A percentile compares a stretch with the other conserved stretches of the same genome.
phyloP scores from a whole-genome alignment of 129 eudicot genomes.

The Lactuca sativa region DNA sequence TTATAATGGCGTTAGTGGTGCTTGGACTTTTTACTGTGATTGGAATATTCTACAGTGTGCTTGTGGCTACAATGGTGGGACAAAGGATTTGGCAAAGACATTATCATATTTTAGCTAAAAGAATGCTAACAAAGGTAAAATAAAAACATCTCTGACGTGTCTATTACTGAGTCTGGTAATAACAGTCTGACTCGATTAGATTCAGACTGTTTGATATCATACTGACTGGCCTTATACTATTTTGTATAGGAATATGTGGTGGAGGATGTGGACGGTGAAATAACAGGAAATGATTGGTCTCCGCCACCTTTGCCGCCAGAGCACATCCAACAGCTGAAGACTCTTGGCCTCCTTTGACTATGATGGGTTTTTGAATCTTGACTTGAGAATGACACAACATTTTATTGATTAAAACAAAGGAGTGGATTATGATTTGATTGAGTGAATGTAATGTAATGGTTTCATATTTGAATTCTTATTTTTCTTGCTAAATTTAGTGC shows the following conservation, averaged over 20 bases:
- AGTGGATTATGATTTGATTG: constrained; percentile 17
- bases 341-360: constrained; percentile 52
- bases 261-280: constrained; percentile 93
- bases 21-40: constrained; percentile 86
- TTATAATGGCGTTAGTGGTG: constrained; percentile 81
- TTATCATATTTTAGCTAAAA: constrained; percentile 90
- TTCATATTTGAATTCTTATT: constrained; percentile 5
- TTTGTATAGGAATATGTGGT: constrained; percentile 77
- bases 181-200: too few species aligned
- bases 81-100: constrained; percentile 98
- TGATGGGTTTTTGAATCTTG: not conserved
- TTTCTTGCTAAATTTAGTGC: constrained; percentile 18
- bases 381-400: not conserved
- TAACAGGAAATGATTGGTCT: constrained; percentile 75
- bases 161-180: too few species aligned
- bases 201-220: too few species aligned
- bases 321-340: constrained; percentile 84
- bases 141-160: too few species aligned
- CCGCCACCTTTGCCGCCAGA: constrained; percentile 86
- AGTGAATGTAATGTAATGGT: constrained; percentile 33
- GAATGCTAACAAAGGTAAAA: constrained; percentile 90
- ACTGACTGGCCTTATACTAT: too few species aligned
- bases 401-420: constrained; percentile 12
- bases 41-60: constrained; percentile 90
- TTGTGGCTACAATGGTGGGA: constrained; percentile 98